These are phyloP conservation scores for Chiua virens DNA, from an alignment of 768 basidiomycete genomes.

Conservation along the genomic window DNA sequence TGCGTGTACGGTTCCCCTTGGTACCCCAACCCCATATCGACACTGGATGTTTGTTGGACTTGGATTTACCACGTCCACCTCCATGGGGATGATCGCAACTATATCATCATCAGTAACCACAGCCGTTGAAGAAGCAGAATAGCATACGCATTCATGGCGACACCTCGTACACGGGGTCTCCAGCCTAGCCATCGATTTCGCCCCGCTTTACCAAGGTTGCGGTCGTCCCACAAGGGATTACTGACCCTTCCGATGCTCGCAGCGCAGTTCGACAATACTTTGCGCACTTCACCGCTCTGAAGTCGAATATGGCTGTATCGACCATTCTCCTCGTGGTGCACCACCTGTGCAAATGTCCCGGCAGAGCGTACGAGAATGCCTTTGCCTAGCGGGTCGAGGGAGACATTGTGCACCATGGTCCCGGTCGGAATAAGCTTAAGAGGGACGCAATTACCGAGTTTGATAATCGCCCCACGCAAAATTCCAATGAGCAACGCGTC, in stretches of 20 bases:
- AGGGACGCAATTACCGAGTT: conserved; percentile 91
- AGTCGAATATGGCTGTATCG: conserved; percentile 82
- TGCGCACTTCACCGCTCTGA: conserved; percentile 91
- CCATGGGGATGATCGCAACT: conserved; percentile 94
- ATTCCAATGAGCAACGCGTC: conserved; percentile 79
- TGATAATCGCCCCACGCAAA: conserved; percentile 79
- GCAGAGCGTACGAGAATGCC: conserved; percentile 88
- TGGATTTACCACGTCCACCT: conserved; percentile 97
- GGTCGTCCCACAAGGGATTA: conserved; percentile 86
- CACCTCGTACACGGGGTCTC: conserved; percentile 85
- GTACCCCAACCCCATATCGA: conserved; percentile 93
- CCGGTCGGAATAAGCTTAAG: conserved; percentile 89
- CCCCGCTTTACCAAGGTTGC: conserved; percentile 89
- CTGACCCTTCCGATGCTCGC: conserved; percentile 92
- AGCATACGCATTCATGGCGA: conserved; percentile 92
- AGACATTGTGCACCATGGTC: conserved; percentile 85
- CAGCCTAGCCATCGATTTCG: conserved; percentile 83
- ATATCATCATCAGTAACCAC: background rate
- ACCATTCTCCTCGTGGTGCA: conserved; percentile 70
- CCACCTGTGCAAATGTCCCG: conserved; percentile 80
- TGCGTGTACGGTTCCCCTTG: conserved; percentile 90
- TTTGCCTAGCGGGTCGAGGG: conserved; percentile 72
- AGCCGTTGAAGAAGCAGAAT: background rate
- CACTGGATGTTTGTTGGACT: conserved; percentile 92
- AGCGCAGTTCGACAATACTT: conserved; percentile 74